Percentiles rank a stretch among this genome's conserved stretches.
Conservation (phyloP, 176 grass and related monocot species). For the Rhynchospora breviuscula region DNA sequence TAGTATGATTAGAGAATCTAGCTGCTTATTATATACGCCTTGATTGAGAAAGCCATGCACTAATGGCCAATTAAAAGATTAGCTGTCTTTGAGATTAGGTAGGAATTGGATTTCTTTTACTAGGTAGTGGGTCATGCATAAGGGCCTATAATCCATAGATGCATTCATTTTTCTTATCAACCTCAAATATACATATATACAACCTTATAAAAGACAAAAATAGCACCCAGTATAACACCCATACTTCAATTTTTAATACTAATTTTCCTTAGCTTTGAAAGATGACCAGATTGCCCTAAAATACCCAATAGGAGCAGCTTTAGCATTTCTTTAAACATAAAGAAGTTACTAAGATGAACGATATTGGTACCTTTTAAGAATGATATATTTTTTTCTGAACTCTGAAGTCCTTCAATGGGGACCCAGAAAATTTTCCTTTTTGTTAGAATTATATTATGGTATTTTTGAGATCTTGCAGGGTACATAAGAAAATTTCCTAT, state of each 20-base stretch:
- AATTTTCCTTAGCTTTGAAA: neutral
- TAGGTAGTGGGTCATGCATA: constrained; percentile 11
- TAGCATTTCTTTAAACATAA: neutral
- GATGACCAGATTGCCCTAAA: neutral
- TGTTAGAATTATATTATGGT: neutral
- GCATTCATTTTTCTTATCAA: neutral
- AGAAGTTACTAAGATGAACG: neutral
- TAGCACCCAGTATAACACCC: neutral
- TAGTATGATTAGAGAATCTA: constrained; percentile 31
- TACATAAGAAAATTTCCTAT: constrained; percentile 5
- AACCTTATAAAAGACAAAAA: constrained; percentile 2
- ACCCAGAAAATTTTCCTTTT: neutral
- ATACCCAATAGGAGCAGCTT: neutral
- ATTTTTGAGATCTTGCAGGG: neutral
- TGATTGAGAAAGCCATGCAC: constrained; percentile 25
- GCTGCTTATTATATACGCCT: constrained; percentile 29
- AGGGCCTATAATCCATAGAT: neutral
- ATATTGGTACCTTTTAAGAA: neutral
- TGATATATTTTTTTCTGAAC: neutral
- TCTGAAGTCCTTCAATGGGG: neutral
- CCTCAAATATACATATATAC: neutral
- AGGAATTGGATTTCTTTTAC: neutral
- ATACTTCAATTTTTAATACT: neutral
- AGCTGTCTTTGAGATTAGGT: constrained; percentile 29
- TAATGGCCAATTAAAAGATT: constrained; percentile 23